Evolutionary conservation across 139 green algal genomes (phyloP), one percentile per base, ranked within the genome.

Genomic region (Chlorella sp.): DNA sequence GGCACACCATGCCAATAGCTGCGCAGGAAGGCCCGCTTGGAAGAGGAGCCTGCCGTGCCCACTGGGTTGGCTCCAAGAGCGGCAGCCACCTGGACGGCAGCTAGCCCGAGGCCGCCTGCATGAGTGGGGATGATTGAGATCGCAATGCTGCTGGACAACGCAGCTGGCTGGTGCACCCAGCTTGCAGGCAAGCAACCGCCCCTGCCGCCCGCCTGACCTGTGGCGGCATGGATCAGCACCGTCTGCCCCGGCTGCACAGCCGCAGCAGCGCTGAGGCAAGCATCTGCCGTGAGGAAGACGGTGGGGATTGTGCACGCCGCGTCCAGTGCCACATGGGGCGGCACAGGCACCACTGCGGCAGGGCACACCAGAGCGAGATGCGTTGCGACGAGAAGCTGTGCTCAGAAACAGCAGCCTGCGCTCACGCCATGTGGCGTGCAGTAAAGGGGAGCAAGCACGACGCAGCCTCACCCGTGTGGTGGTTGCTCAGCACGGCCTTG

Each of bases 261-360:
- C 22, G 40, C 11, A 34, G 62, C 51, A 16, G 24, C 34, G 26
- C 34, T 28, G 34, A 87, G 51, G 48, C 72, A 83, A 30, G 73
- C 74, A 19, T 84, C 13, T 0, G 90, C 92, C 17, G 94, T 98
- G 69, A 95, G 89, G 84, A 95, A 96, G 62, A 96, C 92, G 1
- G 94, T 98, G 34, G 94, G 94, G 32, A 90, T 79, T 20, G 91
- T 93, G 43, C 94, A 88, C 17, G 92, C 92, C 69, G 90, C 86
- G 82, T 95, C 92, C 78, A 44, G 43, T 46, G 67, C 87, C 38
- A 94, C 6, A 70, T 84, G 65, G 0, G 87, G 76, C 38, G 93
- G 94, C 88, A 95, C 67, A 38, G 85, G 56, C 56, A 92, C 93
- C 78, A 96, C 36, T 79, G 73, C 73, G 43, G n/a, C n/a, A 13